Base-by-base conservation (phyloP, 179 eudicot species). In the Nepenthes alata region DNA sequence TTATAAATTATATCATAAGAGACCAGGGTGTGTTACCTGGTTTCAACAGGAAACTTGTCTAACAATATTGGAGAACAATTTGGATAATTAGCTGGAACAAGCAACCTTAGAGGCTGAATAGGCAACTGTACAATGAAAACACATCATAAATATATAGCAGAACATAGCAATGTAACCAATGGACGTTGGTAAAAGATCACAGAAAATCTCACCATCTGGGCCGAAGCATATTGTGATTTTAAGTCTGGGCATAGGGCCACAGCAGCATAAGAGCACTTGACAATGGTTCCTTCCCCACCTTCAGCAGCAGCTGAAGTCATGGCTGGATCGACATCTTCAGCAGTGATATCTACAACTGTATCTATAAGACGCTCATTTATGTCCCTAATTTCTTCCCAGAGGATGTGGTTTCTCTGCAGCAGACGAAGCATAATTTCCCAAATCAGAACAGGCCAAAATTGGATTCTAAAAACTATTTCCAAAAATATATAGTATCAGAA, bases 51-150 rank as follows among this genome's bases (percentile, higher is more conserved):
- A 69, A 91, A 81, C 80, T 86, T 89, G 74, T 91, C 98, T 83
- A 91, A 64, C 67, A 91, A 75, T 62, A 91, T 61, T 6, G 96
- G 98, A 47, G 95, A 89, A 67, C 84, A 86, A 72, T 81, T 81
- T 63, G 98, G 98, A 77, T 91, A 91, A 75, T 81, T 85, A 49
- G 80, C 74, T 49, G 98, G 98, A 73, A 91, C 75, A 62, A 91
- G 88, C 75, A 91, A 63, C 68, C 86, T 71, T 67, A 91, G 75
- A 44, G 96, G 96, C 74, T 91, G 96, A 72, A 91, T 91, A 41
- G 85, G 95, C 12, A 89, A 84, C 98, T 91, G 91, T 70, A 86
- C 38, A 72, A 34, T 34, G 64, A 50, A 55, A 37, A 57, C 52
- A 11, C 39, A 57, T 35, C 38, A 73, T 49, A 41, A 61, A 61